Base-by-base conservation (phyloP, 352 stramenopile genomes). In the Phytophthora cryptogea region DNA sequence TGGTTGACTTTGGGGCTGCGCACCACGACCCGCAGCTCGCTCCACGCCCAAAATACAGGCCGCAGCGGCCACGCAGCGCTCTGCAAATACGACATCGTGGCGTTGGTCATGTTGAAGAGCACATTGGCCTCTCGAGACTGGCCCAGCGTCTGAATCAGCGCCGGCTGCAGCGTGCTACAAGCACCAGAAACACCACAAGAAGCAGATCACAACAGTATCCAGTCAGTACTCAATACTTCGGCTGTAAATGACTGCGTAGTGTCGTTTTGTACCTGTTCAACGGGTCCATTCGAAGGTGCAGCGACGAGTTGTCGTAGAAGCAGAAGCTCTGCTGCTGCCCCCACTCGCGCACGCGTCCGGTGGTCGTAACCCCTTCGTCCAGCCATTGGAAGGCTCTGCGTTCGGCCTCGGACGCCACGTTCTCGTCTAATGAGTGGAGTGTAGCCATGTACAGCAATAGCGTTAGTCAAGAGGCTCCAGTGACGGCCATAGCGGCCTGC, bases 11-110 rank as follows among this genome's bases (percentile, higher is more conserved):
- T 63, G 3, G 62, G 33, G 37, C 69, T 86, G 20, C 70, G 56
- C 7, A 92, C 66, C 23, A 87, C 69, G 17, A 89, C 79, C 37
- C 83, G 83, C 30, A 94, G 55, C 47, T 94, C 68, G 41, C 72
- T 94, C 83, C 85, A 94, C 1, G 78, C 77, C 83, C 83, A 94
- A 30, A 92, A 90, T 32, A 91, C 72, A 37, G 80, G 68, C 3
- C 74, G 78, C 36, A 94, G 66, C 7, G 76, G 77, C 70, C 76
- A 86, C 26, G 76, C 68, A 28, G 74, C 74, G 23, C 75, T 72
- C 65, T 88, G 60, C 31, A 91, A 57, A 16, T 88, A 75, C 63
- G 54, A 65, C 27, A 94, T 49, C 36, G 66, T 70, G 16, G 70
- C 69, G n/a, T 74, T 73, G 9, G 70, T 83, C 37, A 84, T 58